Evolutionary conservation across 768 basidiomycete genomes (phyloP).

Genomic region (Suillus ampliporus): DNA sequence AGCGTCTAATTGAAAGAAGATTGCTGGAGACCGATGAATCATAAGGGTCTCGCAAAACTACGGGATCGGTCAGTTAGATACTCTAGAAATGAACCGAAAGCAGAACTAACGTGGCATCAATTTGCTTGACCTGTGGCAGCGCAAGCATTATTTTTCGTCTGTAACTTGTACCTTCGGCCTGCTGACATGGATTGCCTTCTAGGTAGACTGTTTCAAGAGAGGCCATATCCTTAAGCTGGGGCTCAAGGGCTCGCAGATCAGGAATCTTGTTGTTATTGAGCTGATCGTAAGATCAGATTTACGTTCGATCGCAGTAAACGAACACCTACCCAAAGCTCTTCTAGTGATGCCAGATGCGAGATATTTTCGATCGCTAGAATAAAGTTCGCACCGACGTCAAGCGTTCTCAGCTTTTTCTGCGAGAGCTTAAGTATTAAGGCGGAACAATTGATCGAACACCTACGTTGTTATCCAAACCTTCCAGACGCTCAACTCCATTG

Average conservation of each 20-base stretch:
- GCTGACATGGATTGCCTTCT: constrained; percentile 93
- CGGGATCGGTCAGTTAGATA: constrained; percentile 16
- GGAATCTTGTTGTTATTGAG: constrained; percentile 88
- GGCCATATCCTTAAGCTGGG: constrained; percentile 62
- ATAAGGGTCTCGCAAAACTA: constrained; percentile 1
- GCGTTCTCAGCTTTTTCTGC: constrained; percentile 73
- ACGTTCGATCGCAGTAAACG: constrained; percentile 1
- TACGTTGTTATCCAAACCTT: constrained; percentile 88
- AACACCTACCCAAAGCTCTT: constrained; percentile 89
- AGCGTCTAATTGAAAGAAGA: background rate
- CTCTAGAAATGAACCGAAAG: background rate
- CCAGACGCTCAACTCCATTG: constrained; percentile 84
- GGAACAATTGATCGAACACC: constrained; percentile 25
- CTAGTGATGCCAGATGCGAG: constrained; percentile 74
- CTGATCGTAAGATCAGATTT: constrained; percentile 45
- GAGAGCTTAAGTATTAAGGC: background rate
- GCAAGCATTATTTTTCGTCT: constrained; percentile 88
- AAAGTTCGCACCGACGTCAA: constrained; percentile 90
- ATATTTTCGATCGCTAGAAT: constrained; percentile 81
- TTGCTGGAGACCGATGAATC: background rate
- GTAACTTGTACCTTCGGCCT: constrained; percentile 75
- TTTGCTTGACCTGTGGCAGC: constrained; percentile 88
- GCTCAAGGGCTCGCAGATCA: constrained; percentile 68
- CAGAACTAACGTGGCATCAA: constrained; percentile 91
- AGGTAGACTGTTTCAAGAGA: constrained; percentile 90